phyloP scores from a whole-genome alignment of 176 grass and related monocot species.

The Hordeum marinum region DNA sequence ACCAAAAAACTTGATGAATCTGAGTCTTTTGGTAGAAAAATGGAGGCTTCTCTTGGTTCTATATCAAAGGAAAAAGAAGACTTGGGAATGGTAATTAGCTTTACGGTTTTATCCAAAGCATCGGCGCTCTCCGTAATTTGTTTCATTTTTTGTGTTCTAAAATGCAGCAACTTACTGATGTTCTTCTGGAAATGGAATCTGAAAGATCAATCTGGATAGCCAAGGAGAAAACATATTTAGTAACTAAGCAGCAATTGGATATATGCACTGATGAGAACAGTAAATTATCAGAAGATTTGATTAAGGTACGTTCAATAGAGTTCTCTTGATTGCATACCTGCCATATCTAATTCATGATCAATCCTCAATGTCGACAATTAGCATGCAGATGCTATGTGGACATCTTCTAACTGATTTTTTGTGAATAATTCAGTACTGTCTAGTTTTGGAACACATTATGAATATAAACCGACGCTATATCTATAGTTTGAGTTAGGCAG shows the following conservation, averaged over 20 bases:
- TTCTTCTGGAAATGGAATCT: slow-evolving; percentile 74
- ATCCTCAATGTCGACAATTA: neutral
- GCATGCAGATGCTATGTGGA: neutral
- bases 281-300: slow-evolving; percentile 65
- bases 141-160: slow-evolving; percentile 25
- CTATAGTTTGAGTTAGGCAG: neutral
- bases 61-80: slow-evolving; percentile 82
- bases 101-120: slow-evolving; percentile 2
- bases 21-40: slow-evolving; percentile 41
- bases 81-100: slow-evolving; percentile 70
- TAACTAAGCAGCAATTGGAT: slow-evolving; percentile 47
- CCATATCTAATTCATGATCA: neutral
- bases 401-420: neutral
- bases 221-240: slow-evolving; percentile 57
- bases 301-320: slow-evolving; percentile 50
- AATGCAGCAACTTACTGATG: slow-evolving; percentile 91
- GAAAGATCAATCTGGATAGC: slow-evolving; percentile 60
- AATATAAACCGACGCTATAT: neutral
- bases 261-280: slow-evolving; percentile 45
- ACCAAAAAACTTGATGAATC: slow-evolving; percentile 43
- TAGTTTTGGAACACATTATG: neutral
- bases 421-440: neutral
- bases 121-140: neutral
- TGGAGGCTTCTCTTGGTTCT: slow-evolving; percentile 55
- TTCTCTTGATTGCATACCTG: neutral